phyloP scores from a whole-genome alignment of 1,284 basidiomycete species.

The Cryptococcus deneoformans region DNA sequence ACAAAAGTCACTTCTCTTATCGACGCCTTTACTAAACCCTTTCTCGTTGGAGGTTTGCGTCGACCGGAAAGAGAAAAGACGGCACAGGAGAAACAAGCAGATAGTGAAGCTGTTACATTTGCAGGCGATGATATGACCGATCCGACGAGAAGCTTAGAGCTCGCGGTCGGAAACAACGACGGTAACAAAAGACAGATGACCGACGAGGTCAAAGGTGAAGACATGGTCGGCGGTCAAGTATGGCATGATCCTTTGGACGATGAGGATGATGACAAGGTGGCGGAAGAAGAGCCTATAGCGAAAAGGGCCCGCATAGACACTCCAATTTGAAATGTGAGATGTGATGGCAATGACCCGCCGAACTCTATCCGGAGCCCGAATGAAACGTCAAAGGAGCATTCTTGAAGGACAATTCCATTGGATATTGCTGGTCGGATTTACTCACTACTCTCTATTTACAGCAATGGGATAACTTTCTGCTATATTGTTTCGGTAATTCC shows the following conservation, averaged over 20 bases:
- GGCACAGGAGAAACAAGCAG: conserved; percentile 4
- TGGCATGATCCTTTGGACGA: conserved; percentile 36
- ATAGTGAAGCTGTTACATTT: background rate
- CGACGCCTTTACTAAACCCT: conserved; percentile 55
- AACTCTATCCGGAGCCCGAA: too few relatives aligned
- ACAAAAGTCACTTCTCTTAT: conserved; percentile 74
- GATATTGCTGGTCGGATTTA: too few relatives aligned
- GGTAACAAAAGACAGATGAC: too few relatives aligned
- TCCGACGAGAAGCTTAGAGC: too few relatives aligned
- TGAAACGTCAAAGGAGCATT: too few relatives aligned
- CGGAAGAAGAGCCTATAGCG: conserved; percentile 3
- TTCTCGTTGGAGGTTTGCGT: conserved; percentile 42
- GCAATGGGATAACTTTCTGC: too few relatives aligned
- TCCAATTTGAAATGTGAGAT: too few relatives aligned
- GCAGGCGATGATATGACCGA: background rate
- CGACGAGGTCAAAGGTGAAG: background rate
- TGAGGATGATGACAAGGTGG: conserved; percentile 20
- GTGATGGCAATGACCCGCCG: too few relatives aligned
- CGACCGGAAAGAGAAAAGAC: conserved; percentile 1
- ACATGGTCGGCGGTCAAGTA: conserved; percentile 2
- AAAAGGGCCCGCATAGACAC: conserved; percentile 5
- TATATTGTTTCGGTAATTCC: too few relatives aligned
- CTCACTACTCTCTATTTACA: too few relatives aligned
- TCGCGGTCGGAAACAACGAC: too few relatives aligned
- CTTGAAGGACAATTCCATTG: too few relatives aligned